Conservation (phyloP, 2,329 filamentous ascomycete species). For the Pestalotiopsis sp. region DNA sequence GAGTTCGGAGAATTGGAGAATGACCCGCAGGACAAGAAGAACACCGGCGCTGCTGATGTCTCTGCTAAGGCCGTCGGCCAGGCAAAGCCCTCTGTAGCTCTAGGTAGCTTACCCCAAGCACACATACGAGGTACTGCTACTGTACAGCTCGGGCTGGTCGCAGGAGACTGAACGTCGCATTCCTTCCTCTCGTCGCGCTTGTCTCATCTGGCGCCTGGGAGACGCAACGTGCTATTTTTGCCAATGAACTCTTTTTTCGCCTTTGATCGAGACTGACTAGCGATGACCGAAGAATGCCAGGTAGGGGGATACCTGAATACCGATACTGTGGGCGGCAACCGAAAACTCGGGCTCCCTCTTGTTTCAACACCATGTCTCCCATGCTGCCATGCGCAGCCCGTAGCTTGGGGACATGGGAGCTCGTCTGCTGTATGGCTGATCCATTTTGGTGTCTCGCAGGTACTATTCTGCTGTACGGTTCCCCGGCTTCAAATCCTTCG, state of each 20-base stretch:
- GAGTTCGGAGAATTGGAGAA: neutral
- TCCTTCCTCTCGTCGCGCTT: slow-evolving; percentile 1
- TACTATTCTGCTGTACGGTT: neutral
- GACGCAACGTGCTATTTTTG: slow-evolving; percentile 5
- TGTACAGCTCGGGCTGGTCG: neutral
- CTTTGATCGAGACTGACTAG: neutral
- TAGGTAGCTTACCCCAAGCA: neutral
- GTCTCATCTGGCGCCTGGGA: slow-evolving; percentile 3
- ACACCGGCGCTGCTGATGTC: neutral
- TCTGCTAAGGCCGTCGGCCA: too few relatives aligned
- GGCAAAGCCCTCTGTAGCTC: too few relatives aligned
- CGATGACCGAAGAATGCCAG: neutral
- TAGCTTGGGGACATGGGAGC: neutral
- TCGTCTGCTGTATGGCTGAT: neutral
- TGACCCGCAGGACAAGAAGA: neutral
- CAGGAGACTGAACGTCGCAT: neutral
- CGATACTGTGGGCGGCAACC: neutral
- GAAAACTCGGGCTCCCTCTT: neutral
- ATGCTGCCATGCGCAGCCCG: neutral
- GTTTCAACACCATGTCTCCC: neutral
- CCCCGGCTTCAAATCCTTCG: neutral
- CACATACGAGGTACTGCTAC: neutral
- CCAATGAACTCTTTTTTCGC: neutral
- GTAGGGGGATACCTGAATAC: neutral
- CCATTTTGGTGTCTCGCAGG: too few relatives aligned